Conservation (phyloP, 75 land plant genomes). For the Adiantum capillusveneris region DNA sequence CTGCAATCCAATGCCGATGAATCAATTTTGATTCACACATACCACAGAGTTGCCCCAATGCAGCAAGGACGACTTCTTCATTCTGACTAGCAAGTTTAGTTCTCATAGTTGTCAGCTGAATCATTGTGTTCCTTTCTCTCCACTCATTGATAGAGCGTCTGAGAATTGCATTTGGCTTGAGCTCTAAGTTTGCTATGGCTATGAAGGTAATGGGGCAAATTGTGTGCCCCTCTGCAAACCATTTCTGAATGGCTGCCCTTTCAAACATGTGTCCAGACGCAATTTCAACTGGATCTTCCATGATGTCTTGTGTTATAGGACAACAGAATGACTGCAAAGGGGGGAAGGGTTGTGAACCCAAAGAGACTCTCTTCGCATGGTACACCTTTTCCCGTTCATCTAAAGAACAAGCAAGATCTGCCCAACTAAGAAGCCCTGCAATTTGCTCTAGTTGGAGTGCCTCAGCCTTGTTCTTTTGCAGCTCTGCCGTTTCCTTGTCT, state of each 20-base stretch:
- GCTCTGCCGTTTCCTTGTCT: slow-evolving; percentile 43
- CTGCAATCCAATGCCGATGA: slow-evolving; percentile 49
- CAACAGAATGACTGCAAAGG: slow-evolving; percentile 61
- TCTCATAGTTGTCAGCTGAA: slow-evolving; percentile 30
- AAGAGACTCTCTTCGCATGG: slow-evolving; percentile 31
- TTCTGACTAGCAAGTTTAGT: slow-evolving; percentile 29
- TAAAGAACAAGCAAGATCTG: slow-evolving; percentile 50
- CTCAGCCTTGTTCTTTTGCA: slow-evolving; percentile 48
- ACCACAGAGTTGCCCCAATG: slow-evolving; percentile 23
- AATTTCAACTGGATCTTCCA: slow-evolving; percentile 75
- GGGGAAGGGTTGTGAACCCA: slow-evolving; percentile 45
- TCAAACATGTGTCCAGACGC: slow-evolving; percentile 68
- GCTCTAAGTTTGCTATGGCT: slow-evolving; percentile 26
- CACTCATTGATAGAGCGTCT: slow-evolving; percentile 62
- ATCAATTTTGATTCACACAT: slow-evolving; percentile 43
- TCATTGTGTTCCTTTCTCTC: slow-evolving; percentile 56
- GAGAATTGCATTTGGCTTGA: slow-evolving; percentile 48
- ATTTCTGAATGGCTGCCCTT: slow-evolving; percentile 49
- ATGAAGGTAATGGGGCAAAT: slow-evolving; percentile 52
- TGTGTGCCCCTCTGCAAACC: slow-evolving; percentile 52
- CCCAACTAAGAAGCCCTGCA: slow-evolving; percentile 39
- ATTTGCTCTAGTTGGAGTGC: slow-evolving; percentile 55
- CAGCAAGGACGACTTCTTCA: slow-evolving; percentile 30
- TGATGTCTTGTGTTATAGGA: slow-evolving; percentile 61
- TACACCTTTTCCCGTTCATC: slow-evolving; percentile 42